Evolutionary conservation across 306 rosid species (phyloP).

Genomic region (Lablab purpureus): DNA sequence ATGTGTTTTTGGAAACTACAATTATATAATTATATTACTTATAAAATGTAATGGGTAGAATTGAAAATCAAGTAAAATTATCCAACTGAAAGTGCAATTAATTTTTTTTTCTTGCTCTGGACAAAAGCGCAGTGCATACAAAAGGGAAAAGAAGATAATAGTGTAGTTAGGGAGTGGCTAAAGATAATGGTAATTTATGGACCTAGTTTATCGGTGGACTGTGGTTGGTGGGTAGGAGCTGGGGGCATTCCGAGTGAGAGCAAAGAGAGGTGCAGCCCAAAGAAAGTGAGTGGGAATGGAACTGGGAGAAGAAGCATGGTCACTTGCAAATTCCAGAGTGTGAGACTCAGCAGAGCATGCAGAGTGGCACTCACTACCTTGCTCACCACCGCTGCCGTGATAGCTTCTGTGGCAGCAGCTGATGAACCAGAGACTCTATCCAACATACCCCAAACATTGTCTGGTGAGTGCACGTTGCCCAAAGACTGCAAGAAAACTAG

Average conservation of each 20-base stretch:
- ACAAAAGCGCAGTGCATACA: background rate
- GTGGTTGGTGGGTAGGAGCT: conserved; percentile 13
- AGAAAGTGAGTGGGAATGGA: background rate
- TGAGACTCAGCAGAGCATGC: conserved; percentile 31
- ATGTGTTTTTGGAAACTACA: too few relatives aligned
- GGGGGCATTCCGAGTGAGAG: background rate
- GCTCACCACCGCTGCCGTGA: conserved; percentile 56
- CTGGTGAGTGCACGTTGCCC: conserved; percentile 68
- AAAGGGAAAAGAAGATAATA: background rate
- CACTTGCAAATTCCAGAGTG: conserved; percentile 4
- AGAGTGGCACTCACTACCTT: conserved; percentile 49
- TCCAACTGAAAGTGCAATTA: too few relatives aligned
- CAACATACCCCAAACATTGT: conserved; percentile 88
- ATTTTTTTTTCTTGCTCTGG: too few relatives aligned
- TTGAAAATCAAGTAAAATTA: too few relatives aligned
- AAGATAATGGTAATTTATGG: conserved; percentile 54
- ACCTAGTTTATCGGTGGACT: conserved; percentile 21
- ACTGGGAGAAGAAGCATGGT: conserved; percentile 27
- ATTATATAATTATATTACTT: too few relatives aligned
- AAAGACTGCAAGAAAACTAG: conserved; percentile 68
- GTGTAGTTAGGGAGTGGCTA: conserved; percentile 20
- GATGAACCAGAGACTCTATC: conserved; percentile 64
- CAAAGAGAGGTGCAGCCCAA: background rate
- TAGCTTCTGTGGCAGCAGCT: conserved; percentile 48
- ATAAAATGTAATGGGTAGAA: too few relatives aligned